Percentiles rank a stretch among this genome's conserved stretches.
Conservation (phyloP, 768 basidiomycete species). For the Lentinula lateritia region DNA sequence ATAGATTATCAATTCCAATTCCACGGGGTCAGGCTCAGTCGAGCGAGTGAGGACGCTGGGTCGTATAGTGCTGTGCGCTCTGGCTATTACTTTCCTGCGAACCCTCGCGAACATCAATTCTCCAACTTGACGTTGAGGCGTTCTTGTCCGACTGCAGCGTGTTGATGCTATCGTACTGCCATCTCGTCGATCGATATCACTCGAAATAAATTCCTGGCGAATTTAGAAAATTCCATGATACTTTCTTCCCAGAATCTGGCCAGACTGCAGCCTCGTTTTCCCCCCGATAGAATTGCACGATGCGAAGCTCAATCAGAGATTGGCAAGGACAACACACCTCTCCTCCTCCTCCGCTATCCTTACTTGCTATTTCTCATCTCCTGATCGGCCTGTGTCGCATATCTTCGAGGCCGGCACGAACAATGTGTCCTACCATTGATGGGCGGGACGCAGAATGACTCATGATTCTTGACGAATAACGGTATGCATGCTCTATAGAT, state of each 20-base stretch:
- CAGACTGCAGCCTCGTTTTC: slow-evolving; percentile 5
- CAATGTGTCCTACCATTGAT: background rate
- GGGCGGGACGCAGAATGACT: slow-evolving; percentile 1
- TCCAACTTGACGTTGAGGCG: slow-evolving; percentile 5
- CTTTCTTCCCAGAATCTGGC: background rate
- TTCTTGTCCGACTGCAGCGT: slow-evolving; percentile 2
- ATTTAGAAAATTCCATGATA: slow-evolving; percentile 4
- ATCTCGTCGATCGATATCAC: slow-evolving; percentile 8
- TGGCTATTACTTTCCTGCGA: background rate
- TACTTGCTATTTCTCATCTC: background rate
- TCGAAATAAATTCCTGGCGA: slow-evolving; percentile 6
- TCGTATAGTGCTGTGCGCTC: slow-evolving; percentile 4
- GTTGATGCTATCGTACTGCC: slow-evolving; percentile 1
- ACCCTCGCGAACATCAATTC: background rate
- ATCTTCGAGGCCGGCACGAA: background rate
- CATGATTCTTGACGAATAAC: slow-evolving; percentile 8
- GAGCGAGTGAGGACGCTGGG: background rate
- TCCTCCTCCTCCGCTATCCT: background rate
- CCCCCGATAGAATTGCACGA: background rate
- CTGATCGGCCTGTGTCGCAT: slow-evolving; percentile 1
- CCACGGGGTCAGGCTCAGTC: background rate
- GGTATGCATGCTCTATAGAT: background rate
- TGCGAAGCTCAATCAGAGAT: background rate
- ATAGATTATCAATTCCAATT: background rate
- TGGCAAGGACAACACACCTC: background rate